phyloP scores from a whole-genome alignment of 805 yeast genomes.

The Myxozyma neglecta region DNA sequence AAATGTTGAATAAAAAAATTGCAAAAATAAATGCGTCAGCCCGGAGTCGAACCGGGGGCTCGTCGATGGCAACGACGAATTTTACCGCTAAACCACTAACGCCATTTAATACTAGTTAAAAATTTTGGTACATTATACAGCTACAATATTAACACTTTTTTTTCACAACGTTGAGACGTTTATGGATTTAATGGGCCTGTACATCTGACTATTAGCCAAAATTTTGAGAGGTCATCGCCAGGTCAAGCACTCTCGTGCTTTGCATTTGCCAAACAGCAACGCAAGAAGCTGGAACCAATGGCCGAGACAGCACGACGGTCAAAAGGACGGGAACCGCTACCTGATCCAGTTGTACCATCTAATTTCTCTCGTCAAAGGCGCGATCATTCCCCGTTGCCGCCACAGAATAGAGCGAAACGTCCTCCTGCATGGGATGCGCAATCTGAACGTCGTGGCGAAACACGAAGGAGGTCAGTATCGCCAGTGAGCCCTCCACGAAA shows the following conservation, averaged over 20 bases:
- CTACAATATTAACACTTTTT: not conserved
- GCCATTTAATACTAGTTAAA: slow-evolving; percentile 33
- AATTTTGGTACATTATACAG: not conserved
- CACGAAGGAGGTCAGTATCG: not conserved
- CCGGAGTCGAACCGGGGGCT: slow-evolving; percentile 60
- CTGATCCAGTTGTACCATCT: not conserved
- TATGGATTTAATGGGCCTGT: too few species aligned
- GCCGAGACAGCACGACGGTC: not conserved
- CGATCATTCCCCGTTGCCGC: slow-evolving; percentile 2
- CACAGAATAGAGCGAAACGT: slow-evolving; percentile 4
- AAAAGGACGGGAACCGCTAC: not conserved
- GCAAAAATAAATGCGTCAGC: slow-evolving; percentile 43
- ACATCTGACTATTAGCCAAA: too few species aligned
- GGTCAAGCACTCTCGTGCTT: not conserved
- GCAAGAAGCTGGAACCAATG: not conserved
- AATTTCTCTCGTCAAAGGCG: not conserved
- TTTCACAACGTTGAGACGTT: not conserved
- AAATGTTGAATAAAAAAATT: not conserved
- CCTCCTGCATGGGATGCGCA: slow-evolving; percentile 15
- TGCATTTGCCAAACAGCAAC: not conserved
- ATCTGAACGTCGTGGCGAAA: not conserved
- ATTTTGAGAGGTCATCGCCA: not conserved
- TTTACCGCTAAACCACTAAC: slow-evolving; percentile 56
- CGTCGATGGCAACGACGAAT: slow-evolving; percentile 55
- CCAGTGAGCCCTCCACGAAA: not conserved